Percentiles rank a stretch among this genome's conserved stretches.
These are phyloP conservation scores for Staphylotrichum longicolle DNA, from an alignment of 495 filamentous ascomycete species.

Conservation along the genomic window DNA sequence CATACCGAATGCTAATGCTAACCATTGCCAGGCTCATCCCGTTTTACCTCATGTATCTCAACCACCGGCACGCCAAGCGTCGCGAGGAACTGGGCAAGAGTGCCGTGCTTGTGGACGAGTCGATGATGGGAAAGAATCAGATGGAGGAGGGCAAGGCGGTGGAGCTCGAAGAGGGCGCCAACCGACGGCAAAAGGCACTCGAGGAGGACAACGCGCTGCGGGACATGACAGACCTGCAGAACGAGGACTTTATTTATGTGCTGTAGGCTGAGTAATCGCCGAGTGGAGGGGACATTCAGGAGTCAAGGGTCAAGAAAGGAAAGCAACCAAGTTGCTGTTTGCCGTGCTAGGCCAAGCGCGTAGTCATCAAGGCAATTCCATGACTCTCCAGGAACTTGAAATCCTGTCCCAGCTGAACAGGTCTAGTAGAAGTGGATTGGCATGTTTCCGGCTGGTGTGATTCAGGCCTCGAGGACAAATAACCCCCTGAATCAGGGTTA, in stretches of 20 bases:
- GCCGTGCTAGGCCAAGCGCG: too few species aligned
- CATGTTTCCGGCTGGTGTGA: too few species aligned
- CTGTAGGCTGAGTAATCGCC: constrained; percentile 34
- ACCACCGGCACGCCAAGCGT: constrained; percentile 45
- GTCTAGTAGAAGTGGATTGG: too few species aligned
- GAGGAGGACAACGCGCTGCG: constrained; percentile 49
- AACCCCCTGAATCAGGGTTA: not conserved
- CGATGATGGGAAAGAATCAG: constrained; percentile 41
- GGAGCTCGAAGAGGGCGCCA: constrained; percentile 47
- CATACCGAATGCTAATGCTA: not conserved
- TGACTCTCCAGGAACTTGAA: too few species aligned
- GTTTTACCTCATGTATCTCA: constrained; percentile 49
- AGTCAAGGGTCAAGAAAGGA: too few species aligned
- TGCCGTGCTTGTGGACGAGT: constrained; percentile 43
- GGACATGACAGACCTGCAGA: constrained; percentile 54
- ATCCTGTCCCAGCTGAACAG: too few species aligned
- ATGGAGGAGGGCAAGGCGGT: constrained; percentile 45
- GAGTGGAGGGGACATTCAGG: not conserved
- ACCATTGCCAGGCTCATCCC: constrained; percentile 32
- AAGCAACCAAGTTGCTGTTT: too few species aligned
- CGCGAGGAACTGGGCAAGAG: constrained; percentile 46
- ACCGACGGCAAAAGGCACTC: constrained; percentile 33
- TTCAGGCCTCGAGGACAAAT: too few species aligned
- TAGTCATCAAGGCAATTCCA: too few species aligned
- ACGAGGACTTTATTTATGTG: constrained; percentile 61